These are phyloP conservation scores for Eimeria tenella DNA, from an alignment of 169 alveolate genomes.

Conservation along the genomic window DNA sequence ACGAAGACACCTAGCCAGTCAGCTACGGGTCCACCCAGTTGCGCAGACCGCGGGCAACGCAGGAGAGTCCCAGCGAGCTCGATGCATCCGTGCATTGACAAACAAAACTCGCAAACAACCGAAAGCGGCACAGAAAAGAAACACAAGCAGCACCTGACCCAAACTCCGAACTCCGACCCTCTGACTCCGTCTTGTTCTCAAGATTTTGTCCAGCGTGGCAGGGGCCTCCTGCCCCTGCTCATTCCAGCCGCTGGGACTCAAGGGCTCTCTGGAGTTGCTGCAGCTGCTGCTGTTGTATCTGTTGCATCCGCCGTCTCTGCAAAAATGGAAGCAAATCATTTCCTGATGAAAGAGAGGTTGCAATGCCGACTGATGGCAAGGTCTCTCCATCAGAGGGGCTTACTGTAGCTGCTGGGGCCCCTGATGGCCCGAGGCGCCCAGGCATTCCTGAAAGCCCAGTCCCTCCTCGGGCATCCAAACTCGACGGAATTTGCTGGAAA, in stretches of 20 bases:
- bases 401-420: constrained; percentile 35
- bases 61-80: background rate
- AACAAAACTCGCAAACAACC: background rate
- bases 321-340: constrained; percentile 48
- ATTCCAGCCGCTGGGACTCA: constrained; percentile 64
- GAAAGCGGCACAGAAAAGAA: background rate
- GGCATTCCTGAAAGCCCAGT: background rate
- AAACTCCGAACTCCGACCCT: background rate
- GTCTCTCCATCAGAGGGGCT: constrained; percentile 21
- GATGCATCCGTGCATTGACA: constrained; percentile 17
- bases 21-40: background rate
- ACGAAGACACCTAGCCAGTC: background rate
- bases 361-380: constrained; percentile 24
- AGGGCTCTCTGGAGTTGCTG: constrained; percentile 71
- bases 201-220: background rate
- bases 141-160: background rate
- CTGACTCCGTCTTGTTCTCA: background rate
- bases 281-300: constrained; percentile 71
- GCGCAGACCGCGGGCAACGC: background rate
- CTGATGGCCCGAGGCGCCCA: constrained; percentile 37
- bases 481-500: background rate
- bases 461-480: constrained; percentile 50
- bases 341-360: constrained; percentile 31
- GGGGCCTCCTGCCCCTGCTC: constrained; percentile 4
- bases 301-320: constrained; percentile 58